Evolutionary conservation across 495 filamentous ascomycete species (phyloP), one percentile per base, ranked within the genome.

Genomic region (Hypoxylon fuscum): DNA sequence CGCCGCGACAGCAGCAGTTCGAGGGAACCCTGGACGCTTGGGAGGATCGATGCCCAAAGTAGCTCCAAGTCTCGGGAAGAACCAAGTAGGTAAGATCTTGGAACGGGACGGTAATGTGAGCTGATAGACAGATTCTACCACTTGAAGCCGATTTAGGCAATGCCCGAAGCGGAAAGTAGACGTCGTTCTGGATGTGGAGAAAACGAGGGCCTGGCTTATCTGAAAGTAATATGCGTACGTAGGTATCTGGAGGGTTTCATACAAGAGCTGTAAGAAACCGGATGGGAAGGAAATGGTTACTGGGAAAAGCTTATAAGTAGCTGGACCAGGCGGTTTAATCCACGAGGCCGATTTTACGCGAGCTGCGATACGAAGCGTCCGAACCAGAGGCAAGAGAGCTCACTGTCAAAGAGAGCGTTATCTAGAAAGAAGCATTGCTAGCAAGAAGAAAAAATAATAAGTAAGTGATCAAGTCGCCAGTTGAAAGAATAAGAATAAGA

Each of bases 61-160:
- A 63, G 51, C 61, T 60, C 46, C 29, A 47, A 56, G 59, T 63
- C 59, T 69, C 52, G 62, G 69, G 55, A 66, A 64, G 50, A 47
- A 62, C 64, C 55, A 64, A 58, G 66, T 56, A 64, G 53, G 60
- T 49, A 52, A 72, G 67, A 70, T 67, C 63, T 62, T 68, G 66
- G 68, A 68, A 72, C 64, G 64, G 64, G 49, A 68, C 64, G 69
- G 58, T 59, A 72, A 56, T 62, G 62, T 55, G 69, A 68, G 54
- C 63, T 62, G 66, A 55, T 62, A 53, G 59, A 63, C 52, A 64
- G 59, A 64, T 69, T 61, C 62, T 68, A 55, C 61, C 37, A 67
- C 69, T 65, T 50, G 66, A 59, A 50, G 58, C 69, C 69, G 60
- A 65, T 72, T 72, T 72, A 72, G 69, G 69, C 64, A 72, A 72